phyloP scores from a whole-genome alignment of 2,329 filamentous ascomycete genomes.

The Thelonectria discophora region DNA sequence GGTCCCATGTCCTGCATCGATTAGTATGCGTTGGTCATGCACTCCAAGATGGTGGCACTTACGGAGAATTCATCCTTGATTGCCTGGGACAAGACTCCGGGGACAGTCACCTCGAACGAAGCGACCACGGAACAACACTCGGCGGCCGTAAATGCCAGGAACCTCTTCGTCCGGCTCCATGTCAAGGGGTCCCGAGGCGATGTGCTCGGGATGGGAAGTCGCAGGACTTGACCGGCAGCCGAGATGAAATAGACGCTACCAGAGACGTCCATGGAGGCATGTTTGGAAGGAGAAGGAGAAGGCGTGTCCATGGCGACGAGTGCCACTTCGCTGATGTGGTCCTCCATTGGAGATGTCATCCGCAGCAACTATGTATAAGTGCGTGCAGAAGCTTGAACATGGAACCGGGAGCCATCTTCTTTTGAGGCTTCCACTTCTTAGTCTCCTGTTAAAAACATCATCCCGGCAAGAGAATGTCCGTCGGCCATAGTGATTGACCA shows the following conservation, averaged over 20 bases:
- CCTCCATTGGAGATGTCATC: neutral
- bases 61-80: neutral
- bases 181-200: slow-evolving; percentile 1
- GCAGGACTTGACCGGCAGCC: neutral
- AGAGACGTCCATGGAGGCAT: neutral
- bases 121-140: neutral
- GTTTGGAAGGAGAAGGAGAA: neutral
- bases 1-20: neutral
- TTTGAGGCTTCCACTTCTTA: neutral
- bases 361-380: neutral
- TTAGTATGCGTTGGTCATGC: neutral
- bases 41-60: neutral
- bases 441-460: neutral
- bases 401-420: neutral
- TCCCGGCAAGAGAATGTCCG: neutral
- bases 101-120: neutral
- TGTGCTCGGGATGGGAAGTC: slow-evolving; percentile 8
- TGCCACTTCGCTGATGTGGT: neutral
- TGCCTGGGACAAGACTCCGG: neutral
- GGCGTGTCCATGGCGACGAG: neutral
- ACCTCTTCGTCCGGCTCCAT: slow-evolving; percentile 2
- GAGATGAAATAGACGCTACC: slow-evolving; percentile 11
- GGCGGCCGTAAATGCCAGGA: neutral
- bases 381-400: neutral
- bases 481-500: neutral